Evolutionary conservation across 176 grass and related monocot genomes (phyloP).

Genomic region (Oryza meridionalis): DNA sequence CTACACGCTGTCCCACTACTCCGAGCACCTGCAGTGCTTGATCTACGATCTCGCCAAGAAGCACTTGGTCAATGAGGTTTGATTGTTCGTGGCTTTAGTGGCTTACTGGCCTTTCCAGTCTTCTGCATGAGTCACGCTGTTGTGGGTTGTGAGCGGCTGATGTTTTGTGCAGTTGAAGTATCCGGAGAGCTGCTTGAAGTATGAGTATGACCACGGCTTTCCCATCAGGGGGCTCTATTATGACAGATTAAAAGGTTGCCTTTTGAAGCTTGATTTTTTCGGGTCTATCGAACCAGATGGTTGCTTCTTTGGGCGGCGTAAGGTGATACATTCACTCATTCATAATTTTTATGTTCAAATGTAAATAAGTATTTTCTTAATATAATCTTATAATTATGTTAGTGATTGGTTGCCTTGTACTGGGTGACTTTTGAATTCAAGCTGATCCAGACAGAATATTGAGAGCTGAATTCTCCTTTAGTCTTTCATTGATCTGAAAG

Average conservation of each 20-base stretch:
- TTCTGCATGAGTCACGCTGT: background rate
- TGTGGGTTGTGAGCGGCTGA: conserved; percentile 23
- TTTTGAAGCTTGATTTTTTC: conserved; percentile 97
- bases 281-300: conserved; percentile 95
- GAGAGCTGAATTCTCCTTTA: background rate
- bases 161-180: conserved; percentile 73
- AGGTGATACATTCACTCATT: conserved; percentile 45
- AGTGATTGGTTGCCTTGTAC: conserved; percentile 4
- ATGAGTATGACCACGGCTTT: conserved; percentile 79
- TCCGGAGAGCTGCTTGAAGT: conserved; percentile 89
- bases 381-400: background rate
- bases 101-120: background rate
- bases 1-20: conserved; percentile 93
- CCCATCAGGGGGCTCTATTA: conserved; percentile 97
- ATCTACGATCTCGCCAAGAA: conserved; percentile 96
- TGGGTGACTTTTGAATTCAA: conserved; percentile 22
- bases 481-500: background rate
- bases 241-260: conserved; percentile 82
- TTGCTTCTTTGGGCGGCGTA: conserved; percentile 85
- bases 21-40: conserved; percentile 73
- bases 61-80: conserved; percentile 88
- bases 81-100: background rate
- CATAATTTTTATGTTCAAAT: background rate
- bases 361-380: conserved; percentile 16
- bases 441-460: background rate